Percentiles rank a stretch among this genome's conserved stretches.
These are phyloP conservation scores for Misopates orontium DNA, from an alignment of 257 asterid genomes.

Conservation along the genomic window DNA sequence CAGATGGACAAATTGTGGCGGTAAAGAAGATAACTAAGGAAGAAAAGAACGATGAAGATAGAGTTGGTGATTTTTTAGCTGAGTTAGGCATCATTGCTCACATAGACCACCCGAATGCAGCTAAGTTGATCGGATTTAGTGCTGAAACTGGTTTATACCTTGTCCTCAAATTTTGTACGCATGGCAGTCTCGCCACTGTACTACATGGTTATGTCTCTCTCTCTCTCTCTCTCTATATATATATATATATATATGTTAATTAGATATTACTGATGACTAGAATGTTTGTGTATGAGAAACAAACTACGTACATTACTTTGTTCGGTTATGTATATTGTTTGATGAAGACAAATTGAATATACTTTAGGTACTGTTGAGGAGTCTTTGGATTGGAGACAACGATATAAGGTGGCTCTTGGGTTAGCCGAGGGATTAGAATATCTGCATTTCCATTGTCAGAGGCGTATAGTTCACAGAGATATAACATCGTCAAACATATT, in stretches of 20 bases:
- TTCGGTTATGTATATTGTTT: neutral
- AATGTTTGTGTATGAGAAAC: too few relatives aligned
- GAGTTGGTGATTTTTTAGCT: conserved; percentile 79
- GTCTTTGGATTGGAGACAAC: conserved; percentile 59
- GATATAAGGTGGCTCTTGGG: conserved; percentile 75
- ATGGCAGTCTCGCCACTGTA: conserved; percentile 74
- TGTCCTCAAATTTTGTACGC: conserved; percentile 71
- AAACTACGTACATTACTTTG: neutral
- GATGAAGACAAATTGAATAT: conserved; percentile 22
- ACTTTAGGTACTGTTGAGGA: conserved; percentile 57
- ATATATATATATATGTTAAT: too few relatives aligned
- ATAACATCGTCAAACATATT: conserved; percentile 92
- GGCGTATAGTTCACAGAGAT: conserved; percentile 90
- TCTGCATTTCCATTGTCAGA: conserved; percentile 77
- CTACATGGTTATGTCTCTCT: conserved; percentile 57
- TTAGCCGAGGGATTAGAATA: conserved; percentile 85
- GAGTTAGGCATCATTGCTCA: conserved; percentile 95
- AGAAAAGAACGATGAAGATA: conserved; percentile 71
- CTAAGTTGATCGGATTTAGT: conserved; percentile 79
- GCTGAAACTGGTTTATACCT: conserved; percentile 74
- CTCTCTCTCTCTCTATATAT: neutral
- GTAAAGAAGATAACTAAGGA: conserved; percentile 72
- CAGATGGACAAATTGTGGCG: conserved; percentile 83
- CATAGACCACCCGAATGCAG: conserved; percentile 81
- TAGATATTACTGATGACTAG: too few relatives aligned